Evolutionary conservation across 257 asterid species (phyloP), one percentile per base, ranked within the genome.

Genomic region (Solanum chilense): DNA sequence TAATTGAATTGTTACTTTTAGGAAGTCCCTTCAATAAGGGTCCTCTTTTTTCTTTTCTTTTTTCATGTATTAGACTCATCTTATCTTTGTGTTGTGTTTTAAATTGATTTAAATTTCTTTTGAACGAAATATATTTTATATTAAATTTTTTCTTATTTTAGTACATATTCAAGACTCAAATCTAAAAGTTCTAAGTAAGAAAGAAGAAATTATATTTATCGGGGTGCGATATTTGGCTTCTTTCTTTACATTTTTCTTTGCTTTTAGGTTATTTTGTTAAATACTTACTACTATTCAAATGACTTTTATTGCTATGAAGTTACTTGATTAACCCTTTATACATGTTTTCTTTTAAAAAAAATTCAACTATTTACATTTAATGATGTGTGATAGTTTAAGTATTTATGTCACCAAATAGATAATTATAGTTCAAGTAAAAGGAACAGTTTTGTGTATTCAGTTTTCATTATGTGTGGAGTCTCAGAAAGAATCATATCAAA

Each of bases 221-320:
- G 8, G 2, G 1, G 1, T 58, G 12, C 5, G 25, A 58, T 23
- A 4, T 62, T 62, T 62, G 64, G 64, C 84, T 25, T 21, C 52
- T 77, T 12, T 60, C 84, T 83, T 68, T 5, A 27, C 20, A 47
- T 71, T 15, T 33, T 42, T 12, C n/a, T 86, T 87, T 86, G 69
- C 35, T 78, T 44, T 13, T 86, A 82, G 87, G 93, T 90, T 91
- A 87, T 82, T 89, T 88, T 91, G 92, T 90, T 77, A 89, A 86
- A 88, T 88, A 86, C 89, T 71, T 74, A 14, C 20, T 14, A 90
- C 91, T 86, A 70, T 90, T 91, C 91, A 90, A 86, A 78, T 88
- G 92, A 75, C 91, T 88, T 5, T 21, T 71, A 87, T 87, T 86
- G 86, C 71, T 64, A n/a, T 29, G 86, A 71, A 88, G 23, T 86